Base-by-base conservation (phyloP, 768 basidiomycete species). In the Strobilomyces dryophilus region DNA sequence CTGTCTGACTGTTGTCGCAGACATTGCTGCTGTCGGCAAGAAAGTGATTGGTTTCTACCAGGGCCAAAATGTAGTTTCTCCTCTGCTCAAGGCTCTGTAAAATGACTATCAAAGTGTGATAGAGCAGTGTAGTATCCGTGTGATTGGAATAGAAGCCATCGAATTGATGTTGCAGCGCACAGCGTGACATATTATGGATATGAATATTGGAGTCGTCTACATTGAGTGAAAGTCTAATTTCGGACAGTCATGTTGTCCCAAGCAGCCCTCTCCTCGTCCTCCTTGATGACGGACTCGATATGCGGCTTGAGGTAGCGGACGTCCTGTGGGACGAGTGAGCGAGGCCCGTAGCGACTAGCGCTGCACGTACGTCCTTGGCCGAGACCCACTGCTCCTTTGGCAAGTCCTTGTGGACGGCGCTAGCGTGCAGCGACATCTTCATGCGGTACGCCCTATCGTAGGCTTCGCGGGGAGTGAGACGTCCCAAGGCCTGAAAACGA, bases 371-470 rank as follows among this genome's bases (percentile, higher is more conserved):
- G 73, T 97, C 87, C 56, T 81, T 79, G 2, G 81, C 73, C 54
- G 79, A 81, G 45, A 79, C 75, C 92, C 92, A 94, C 67, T 92
- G 76, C 18, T 85, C 84, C 70, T 90, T 87, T 54, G 92, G 81
- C 17, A 98, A 79, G 26, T 83, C 78, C 46, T 81, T 78, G 72
- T 98, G 95, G 43, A 90, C 71, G 52, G 92, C 78, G 52, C 85
- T 86, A 51, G 82, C 78, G 50, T 95, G 92, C 17, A 71, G 31
- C 24, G 89, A 87, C n/a, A 84, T 74, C 69, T 92, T 91, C 70
- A 95, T 75, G 57, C 97, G 89, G 81, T 76, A 97, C 52, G 83
- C 83, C 56, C 97, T 91, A 79, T 97, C 95, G 72, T 94, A 98
- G 32, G 76, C 67, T 74, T 98, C 85, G 45, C 81, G 79, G 31